Evolutionary conservation across 306 rosid species (phyloP), one percentile per base, ranked within the genome.

Genomic region (Quercus ilex): DNA sequence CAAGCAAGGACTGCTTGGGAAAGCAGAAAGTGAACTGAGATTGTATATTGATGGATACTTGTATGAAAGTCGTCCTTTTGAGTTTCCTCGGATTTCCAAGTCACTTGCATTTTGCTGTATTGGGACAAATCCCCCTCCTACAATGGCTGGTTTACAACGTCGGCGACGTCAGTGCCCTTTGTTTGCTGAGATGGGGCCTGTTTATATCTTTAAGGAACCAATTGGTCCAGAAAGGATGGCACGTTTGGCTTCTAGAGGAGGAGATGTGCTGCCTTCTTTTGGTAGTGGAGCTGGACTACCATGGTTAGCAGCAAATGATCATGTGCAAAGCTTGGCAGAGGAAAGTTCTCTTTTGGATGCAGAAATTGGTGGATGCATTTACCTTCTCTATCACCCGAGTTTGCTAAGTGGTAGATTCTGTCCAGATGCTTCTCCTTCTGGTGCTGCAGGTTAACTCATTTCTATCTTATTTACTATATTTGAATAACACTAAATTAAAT

Each of bases 151-250:
- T 76, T 92, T 95, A 84, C 99, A 95, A 76, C 98, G 99, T 11
- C 99, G 96, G 69, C 98, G 96, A 55, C 98, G 98, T 73, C 99
- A 95, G 33, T 93, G 99, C 86, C 99, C 99, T 80, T 87, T 95
- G 84, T 95, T 95, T 91, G 97, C 99, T 59, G 99, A 95, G 83
- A 93, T 93, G 99, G 99, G 99, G 28, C 96, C 99, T 81, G 90
- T 95, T 74, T 95, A 93, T 82, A 90, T 95, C 78, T 95, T 95
- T 77, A 95, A 91, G 91, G 98, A 95, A 79, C 91, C 99, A 64
- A 90, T 95, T 80, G 99, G 99, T 58, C 88, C 82, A 15, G 98
- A 93, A 81, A 93, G 86, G 83, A 95, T 95, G 98, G 82, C 86
- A 79, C 92, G 96, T 43, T 82, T 95, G 88, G 96, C 97, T 80